Conservation (phyloP, 2,329 filamentous ascomycete genomes). For the Endocalyx cinctus region DNA sequence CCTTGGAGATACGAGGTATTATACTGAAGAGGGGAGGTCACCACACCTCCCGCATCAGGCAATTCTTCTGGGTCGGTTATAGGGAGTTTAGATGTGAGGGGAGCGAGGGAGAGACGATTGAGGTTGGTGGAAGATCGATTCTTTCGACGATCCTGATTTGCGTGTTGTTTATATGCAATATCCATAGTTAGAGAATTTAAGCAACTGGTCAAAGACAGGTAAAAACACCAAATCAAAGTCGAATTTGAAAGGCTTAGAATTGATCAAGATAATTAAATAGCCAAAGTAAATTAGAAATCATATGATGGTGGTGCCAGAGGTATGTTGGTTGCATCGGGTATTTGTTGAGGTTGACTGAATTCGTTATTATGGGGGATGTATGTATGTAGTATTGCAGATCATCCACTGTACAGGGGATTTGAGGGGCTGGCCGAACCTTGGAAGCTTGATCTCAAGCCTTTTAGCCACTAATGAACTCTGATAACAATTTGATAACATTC, state of each 20-base stretch:
- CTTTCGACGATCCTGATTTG: constrained; percentile 52
- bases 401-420: too few species aligned
- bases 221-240: neutral
- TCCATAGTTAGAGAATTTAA: too few species aligned
- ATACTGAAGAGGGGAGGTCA: constrained; percentile 27
- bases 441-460: too few species aligned
- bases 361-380: too few species aligned
- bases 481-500: too few species aligned
- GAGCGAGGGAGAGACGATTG: constrained; percentile 59
- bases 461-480: too few species aligned
- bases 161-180: constrained; percentile 56
- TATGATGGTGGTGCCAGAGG: neutral
- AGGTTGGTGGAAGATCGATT: constrained; percentile 55
- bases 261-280: neutral
- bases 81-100: constrained; percentile 58
- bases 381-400: too few species aligned
- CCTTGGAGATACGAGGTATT: constrained; percentile 55
- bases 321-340: too few species aligned
- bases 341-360: too few species aligned
- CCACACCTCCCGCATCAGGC: constrained; percentile 32
- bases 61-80: constrained; percentile 49
- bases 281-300: neutral
- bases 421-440: too few species aligned
- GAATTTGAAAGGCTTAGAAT: too few species aligned
- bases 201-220: neutral